These are phyloP conservation scores for Chrysochromulina tobinii DNA, from an alignment of 78 protist genomes.

Conservation along the genomic window DNA sequence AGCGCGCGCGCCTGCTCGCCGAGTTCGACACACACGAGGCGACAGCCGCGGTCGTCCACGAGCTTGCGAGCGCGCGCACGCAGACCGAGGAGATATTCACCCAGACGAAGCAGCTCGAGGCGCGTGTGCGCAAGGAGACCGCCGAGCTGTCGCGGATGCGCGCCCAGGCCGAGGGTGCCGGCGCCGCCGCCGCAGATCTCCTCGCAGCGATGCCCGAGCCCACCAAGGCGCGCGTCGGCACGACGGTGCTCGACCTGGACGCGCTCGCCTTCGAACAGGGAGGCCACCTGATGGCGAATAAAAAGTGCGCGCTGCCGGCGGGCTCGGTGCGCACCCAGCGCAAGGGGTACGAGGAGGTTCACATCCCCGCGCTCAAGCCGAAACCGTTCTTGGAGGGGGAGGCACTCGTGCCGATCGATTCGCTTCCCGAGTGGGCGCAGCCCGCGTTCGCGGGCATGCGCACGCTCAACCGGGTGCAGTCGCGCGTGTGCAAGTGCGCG, in stretches of 20 bases:
- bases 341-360: slow-evolving; percentile 81
- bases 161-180: neutral
- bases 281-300: slow-evolving; percentile 85
- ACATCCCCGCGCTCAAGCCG: slow-evolving; percentile 77
- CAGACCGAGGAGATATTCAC: slow-evolving; percentile 3
- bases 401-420: slow-evolving; percentile 37
- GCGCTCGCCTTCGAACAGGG: slow-evolving; percentile 79
- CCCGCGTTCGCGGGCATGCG: slow-evolving; percentile 65
- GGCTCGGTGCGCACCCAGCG: slow-evolving; percentile 62
- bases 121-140: slow-evolving; percentile 7
- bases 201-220: neutral
- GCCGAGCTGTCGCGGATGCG: neutral
- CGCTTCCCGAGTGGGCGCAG: slow-evolving; percentile 88
- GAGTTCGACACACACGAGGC: neutral
- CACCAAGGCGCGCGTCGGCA: neutral
- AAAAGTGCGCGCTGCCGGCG: slow-evolving; percentile 68
- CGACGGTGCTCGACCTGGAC: slow-evolving; percentile 75
- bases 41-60: neutral
- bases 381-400: slow-evolving; percentile 43
- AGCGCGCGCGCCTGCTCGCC: neutral
- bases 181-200: neutral
- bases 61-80: neutral
- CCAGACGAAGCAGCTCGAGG: slow-evolving; percentile 28
- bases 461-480: slow-evolving; percentile 82
- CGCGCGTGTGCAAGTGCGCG: slow-evolving; percentile 63